phyloP scores from a whole-genome alignment of 192 early-diverging fungal species.

The Glomus cerebriforme region DNA sequence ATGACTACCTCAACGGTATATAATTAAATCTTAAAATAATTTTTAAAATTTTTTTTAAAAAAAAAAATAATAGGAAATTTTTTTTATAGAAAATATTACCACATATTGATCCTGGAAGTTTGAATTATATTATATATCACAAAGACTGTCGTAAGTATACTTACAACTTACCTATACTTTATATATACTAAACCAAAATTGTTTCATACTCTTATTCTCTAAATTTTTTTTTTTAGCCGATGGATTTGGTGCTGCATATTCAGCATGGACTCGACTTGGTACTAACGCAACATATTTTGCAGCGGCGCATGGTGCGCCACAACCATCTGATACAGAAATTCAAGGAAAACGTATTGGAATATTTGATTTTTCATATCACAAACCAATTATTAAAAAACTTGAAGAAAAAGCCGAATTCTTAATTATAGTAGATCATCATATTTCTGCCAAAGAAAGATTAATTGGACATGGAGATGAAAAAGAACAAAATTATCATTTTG shows the following conservation, averaged over 20 bases:
- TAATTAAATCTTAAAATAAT: too few relatives aligned
- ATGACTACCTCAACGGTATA: neutral
- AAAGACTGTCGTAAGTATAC: neutral
- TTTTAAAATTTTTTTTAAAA: neutral
- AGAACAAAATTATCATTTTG: slow-evolving; percentile 9
- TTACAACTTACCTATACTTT: too few relatives aligned
- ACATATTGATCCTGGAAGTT: slow-evolving; percentile 10
- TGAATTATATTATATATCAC: slow-evolving; percentile 17
- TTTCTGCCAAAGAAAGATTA: neutral
- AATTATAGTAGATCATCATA: slow-evolving; percentile 4
- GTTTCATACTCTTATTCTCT: neutral
- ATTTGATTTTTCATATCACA: slow-evolving; percentile 1
- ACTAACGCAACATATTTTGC: neutral
- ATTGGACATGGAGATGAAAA: neutral
- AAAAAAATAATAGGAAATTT: neutral
- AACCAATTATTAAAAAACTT: neutral
- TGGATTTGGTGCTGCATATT: slow-evolving; percentile 6
- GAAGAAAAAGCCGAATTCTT: slow-evolving; percentile 3
- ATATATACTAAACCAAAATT: neutral
- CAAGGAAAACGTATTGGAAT: neutral
- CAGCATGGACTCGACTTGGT: slow-evolving; percentile 8
- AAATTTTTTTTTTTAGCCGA: neutral
- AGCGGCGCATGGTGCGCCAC: neutral
- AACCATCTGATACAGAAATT: neutral
- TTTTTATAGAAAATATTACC: neutral